A percentile compares a stretch with the other conserved stretches of the same genome.
Evolutionary conservation across 768 basidiomycete species (phyloP).

Genomic region (Tremella yokohamensis): DNA sequence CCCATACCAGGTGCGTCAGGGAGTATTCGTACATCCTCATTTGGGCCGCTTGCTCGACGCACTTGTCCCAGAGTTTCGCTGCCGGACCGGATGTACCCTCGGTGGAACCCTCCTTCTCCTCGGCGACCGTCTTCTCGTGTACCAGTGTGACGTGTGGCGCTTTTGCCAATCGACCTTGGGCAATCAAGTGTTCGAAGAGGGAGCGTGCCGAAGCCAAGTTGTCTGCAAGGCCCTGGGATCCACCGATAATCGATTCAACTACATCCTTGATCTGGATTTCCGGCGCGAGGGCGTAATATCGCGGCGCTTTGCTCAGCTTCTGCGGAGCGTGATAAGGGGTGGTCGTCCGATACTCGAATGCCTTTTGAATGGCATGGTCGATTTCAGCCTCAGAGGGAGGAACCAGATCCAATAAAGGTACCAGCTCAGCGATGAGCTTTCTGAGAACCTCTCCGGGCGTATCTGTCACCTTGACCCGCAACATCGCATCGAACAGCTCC

Average conservation of each 20-base stretch:
- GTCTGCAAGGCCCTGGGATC: slow-evolving; percentile 47
- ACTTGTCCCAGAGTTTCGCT: slow-evolving; percentile 58
- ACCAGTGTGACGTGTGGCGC: slow-evolving; percentile 84
- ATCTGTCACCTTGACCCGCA: slow-evolving; percentile 53
- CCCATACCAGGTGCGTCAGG: slow-evolving; percentile 65
- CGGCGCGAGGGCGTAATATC: slow-evolving; percentile 73
- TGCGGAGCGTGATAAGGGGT: slow-evolving; percentile 35
- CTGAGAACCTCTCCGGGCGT: slow-evolving; percentile 63
- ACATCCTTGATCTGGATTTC: slow-evolving; percentile 63
- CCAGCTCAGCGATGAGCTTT: slow-evolving; percentile 59
- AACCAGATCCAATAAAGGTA: slow-evolving; percentile 59
- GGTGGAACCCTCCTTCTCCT: slow-evolving; percentile 31
- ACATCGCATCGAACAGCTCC: slow-evolving; percentile 61
- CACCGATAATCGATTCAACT: slow-evolving; percentile 50
- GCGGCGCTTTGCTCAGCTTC: slow-evolving; percentile 42
- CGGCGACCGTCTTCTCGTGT: slow-evolving; percentile 59
- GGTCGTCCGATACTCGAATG: slow-evolving; percentile 53
- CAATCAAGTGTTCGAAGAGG: slow-evolving; percentile 59
- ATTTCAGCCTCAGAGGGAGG: slow-evolving; percentile 61
- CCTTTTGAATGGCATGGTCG: slow-evolving; percentile 55
- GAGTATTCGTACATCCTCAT: slow-evolving; percentile 63
- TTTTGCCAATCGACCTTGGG: slow-evolving; percentile 56
- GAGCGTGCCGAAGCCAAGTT: slow-evolving; percentile 34
- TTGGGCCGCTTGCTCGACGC: slow-evolving; percentile 53
- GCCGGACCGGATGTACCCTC: slow-evolving; percentile 21